Conservation (phyloP, 495 filamentous ascomycete genomes). For the Trichoderma orchidacearum region DNA sequence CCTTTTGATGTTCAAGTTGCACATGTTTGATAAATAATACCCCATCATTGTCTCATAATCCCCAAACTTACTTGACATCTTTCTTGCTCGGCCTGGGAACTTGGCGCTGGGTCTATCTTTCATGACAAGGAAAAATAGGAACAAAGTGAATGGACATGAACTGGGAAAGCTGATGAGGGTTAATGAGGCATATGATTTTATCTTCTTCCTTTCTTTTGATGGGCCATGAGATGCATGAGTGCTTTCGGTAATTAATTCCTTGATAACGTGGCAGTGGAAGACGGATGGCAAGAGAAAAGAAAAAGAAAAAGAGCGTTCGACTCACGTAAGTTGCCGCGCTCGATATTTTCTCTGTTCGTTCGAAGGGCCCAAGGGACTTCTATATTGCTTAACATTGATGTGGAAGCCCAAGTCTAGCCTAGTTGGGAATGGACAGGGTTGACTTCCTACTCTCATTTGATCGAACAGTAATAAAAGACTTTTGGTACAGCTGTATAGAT, state of each 20-base stretch:
- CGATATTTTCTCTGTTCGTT: too few species aligned
- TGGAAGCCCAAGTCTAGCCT: too few species aligned
- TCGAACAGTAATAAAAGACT: too few species aligned
- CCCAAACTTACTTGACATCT: background rate
- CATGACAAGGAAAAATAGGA: background rate
- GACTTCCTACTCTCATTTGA: too few species aligned
- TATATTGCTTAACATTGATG: too few species aligned
- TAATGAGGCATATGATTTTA: constrained; percentile 1
- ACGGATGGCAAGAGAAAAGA: background rate
- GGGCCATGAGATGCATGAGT: background rate
- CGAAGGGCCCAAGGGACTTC: too few species aligned
- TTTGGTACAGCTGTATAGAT: too few species aligned
- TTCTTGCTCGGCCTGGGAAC: background rate
- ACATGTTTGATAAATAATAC: constrained; percentile 3
- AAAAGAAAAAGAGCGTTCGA: too few species aligned
- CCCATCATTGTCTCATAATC: background rate
- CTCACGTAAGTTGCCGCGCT: too few species aligned
- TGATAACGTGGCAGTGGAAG: background rate
- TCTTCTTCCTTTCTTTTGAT: background rate
- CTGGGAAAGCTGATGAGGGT: background rate
- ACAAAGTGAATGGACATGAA: constrained; percentile 2
- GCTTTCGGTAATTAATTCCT: background rate
- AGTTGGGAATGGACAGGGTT: too few species aligned
- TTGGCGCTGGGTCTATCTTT: background rate
- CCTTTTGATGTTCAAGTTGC: constrained; percentile 1